Evolutionary conservation across 768 basidiomycete species (phyloP), one percentile per base, ranked within the genome.

Genomic region (Tylopilus subfusipes): DNA sequence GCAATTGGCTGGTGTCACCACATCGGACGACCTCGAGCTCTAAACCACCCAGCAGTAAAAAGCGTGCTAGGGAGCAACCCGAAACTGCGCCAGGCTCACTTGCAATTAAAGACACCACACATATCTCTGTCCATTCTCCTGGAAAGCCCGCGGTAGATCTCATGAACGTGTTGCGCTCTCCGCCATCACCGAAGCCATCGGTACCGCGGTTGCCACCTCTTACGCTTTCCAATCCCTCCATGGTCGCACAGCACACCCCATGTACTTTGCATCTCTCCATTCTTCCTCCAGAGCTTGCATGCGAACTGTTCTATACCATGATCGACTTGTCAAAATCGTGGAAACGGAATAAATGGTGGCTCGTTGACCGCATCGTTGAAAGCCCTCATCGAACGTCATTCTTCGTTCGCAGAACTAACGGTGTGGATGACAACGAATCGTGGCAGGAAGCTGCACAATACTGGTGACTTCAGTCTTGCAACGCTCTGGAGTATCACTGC

Each of bases 341-440:
- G 90, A 72, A 79, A 57, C 75, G 82, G 47, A 90, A 88, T 56
- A 88, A 84, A 61, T 93, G 90, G 91, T 92, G 85, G 85, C 76
- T 93, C 19, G 86, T 89, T 68, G 89, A 93, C 63, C 77, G 84
- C 21, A 56, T 92, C 14, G 91, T 92, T 2, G 88, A 92, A 70
- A 90, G 88, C 60, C 89, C 90, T 4, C 90, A 93, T 71, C 76
- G 82, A n/a, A 88, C 90, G 2, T 81, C 86, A 1, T 90, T 92
- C 69, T 93, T 81, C 70, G 82, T 81, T 5, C 72, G 89, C 46
- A 76, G 74, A 58, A 76, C 73, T 27, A 72, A 78, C 52, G 75
- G 77, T 5, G 56, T 74, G 11, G 74, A 75, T 25, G 68, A 72
- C 16, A 72, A 82, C 47, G 73, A 78, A 36, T 70, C 74, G 10